phyloP scores from a whole-genome alignment of 306 rosid species.

The Corylus heterophylla region DNA sequence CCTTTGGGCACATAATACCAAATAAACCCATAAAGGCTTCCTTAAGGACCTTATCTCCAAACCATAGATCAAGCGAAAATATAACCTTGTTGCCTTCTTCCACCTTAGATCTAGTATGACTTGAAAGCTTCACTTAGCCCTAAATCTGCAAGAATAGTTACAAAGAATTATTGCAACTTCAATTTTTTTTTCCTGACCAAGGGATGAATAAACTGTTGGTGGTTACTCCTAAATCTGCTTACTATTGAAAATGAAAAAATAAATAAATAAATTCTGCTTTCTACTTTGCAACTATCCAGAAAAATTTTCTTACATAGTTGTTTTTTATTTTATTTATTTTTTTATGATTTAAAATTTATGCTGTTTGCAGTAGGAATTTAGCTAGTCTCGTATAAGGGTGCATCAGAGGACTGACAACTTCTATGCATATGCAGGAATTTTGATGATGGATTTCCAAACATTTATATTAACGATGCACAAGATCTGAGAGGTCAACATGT shows the following conservation, averaged over 20 bases:
- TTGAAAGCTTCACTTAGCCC: no score
- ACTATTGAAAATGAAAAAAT: not conserved
- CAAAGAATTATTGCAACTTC: not conserved
- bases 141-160: not conserved
- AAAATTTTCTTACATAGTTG: no score
- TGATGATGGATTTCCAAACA: constrained; percentile 92
- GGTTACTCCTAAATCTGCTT: not conserved
- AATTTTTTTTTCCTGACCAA: not conserved
- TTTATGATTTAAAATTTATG: not conserved
- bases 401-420: constrained; percentile 25
- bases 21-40: no score
- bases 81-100: no score
- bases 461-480: constrained; percentile 82
- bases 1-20: no score
- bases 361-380: not conserved
- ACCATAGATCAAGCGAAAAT: no score
- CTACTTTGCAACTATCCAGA: no score
- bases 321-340: not conserved
- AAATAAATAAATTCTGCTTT: no score
- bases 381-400: not conserved
- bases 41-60: no score
- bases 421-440: constrained; percentile 64
- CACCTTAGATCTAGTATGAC: no score
- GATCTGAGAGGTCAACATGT: constrained; percentile 96
- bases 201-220: not conserved